Evolutionary conservation across 768 basidiomycete genomes (phyloP), one percentile per base, ranked within the genome.

Genomic region (Trametopsis cervina): DNA sequence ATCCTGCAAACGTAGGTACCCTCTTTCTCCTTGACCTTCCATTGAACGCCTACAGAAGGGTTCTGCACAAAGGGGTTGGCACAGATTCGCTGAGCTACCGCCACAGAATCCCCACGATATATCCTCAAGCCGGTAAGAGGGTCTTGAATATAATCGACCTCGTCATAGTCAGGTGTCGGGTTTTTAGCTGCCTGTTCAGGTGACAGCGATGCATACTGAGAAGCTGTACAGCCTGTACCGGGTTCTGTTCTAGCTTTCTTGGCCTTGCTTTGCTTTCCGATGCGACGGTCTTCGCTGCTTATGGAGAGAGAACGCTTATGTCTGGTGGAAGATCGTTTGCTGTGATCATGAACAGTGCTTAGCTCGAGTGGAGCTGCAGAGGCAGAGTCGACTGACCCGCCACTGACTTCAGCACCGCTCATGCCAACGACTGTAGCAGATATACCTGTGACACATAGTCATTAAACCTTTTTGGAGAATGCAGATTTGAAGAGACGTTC

Each of bases 111-210:
- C 42, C 72, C 66, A n/a, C 68, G 65, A 56, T 75, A 75, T 44
- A 91, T 72, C 40, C 73, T 72, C 18, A 77, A 74, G 40, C 81
- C 71, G 10, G 83, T 80, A 2, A 74, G 72, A 1, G 88, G 76
- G 57, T 89, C 85, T 52, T 71, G 63, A 39, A 89, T 71, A 51
- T 54, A 77, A 17, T 49, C 51, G n/a, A 61, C 54, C 1, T 66
- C 64, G 13, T 70, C 71, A 11, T 17, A 17, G 11, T 36, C 11
- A 36, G 35, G 11, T 11, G 11, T 36, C n/a, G n/a, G n/a, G 35
- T 17, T 36, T 36, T 36, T 11, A 17, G 35, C 35, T 36, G 11
- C 11, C 35, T 11, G 69, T 65, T 29, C 49, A 59, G 23, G 78
- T n/a, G n/a, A n/a, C n/a, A n/a, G n/a, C n/a, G n/a, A n/a, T n/a